Evolutionary conservation across 768 basidiomycete species (phyloP), one percentile per base, ranked within the genome.

Genomic region (Boletus vinaceobasis): DNA sequence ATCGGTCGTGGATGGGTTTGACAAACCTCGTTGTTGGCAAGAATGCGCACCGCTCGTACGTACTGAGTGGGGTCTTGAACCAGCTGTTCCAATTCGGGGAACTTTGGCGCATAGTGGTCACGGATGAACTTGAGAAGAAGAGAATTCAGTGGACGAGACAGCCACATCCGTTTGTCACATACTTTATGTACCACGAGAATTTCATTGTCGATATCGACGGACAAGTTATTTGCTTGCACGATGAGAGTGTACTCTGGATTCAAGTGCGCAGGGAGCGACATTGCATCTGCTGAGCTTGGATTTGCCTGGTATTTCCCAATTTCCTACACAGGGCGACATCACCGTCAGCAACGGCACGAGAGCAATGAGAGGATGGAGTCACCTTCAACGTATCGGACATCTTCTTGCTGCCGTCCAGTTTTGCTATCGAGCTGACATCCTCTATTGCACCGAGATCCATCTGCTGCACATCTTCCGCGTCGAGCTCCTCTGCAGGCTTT

Each of bases 201-300:
- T 71, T 99, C 97, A 63, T 99, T 99, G 73, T 99, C 97, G 6
- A 98, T 86, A 64, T 99, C 97, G 40, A 99, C 97, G 2, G 94
- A 93, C 54, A 98, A 77, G 72, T 99, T 99, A 76, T 99, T 99
- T 26, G 97, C 93, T 62, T 93, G 87, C 5, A 99, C 97, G 64
- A 98, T 98, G 57, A 98, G 78, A 58, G 87, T 85, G 75, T 99
- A 99, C 72, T 99, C 97, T 1, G 93, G 91, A 67, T 96, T 95
- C 57, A 93, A 79, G 67, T 93, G 90, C 2, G 90, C 86, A 23
- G 88, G 87, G 33, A 88, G 75, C 2, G 86, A 78, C 77, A 93
- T 90, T 37, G 86, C 81, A 58, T 91, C 87, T 27, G 85, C 80
- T 5, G 90, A 80, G 33, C 88, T 89, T 1, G 94, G 93, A 53